phyloP scores from a whole-genome alignment of 116 monocot species.

The Phalaenopsis hybrid region DNA sequence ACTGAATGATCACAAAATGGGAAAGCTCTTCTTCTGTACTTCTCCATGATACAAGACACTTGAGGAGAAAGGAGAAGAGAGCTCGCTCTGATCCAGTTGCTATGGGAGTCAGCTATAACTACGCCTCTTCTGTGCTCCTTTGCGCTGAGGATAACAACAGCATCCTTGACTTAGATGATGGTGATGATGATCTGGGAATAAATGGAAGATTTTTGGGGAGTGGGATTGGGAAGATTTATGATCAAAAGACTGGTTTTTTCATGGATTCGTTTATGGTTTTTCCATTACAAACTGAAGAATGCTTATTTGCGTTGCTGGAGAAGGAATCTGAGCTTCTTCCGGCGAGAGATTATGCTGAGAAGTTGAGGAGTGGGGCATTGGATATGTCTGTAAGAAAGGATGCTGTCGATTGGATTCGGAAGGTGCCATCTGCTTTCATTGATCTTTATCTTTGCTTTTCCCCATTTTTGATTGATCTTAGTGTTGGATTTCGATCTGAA shows the following conservation, averaged over 20 bases:
- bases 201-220: background rate
- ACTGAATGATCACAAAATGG: background rate
- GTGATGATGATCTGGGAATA: constrained; percentile 9
- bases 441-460: background rate
- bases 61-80: constrained; percentile 12
- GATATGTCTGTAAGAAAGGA: constrained; percentile 14
- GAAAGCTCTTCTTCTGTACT: background rate
- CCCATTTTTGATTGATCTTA: background rate
- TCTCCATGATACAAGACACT: background rate
- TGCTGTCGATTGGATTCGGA: constrained; percentile 28
- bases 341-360: constrained; percentile 15
- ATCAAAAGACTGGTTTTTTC: constrained; percentile 11
- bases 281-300: constrained; percentile 25
- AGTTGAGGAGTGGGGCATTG: constrained; percentile 11
- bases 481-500: background rate
- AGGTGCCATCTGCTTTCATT: constrained; percentile 2
- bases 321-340: constrained; percentile 17
- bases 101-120: constrained; percentile 33
- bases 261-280: constrained; percentile 14
- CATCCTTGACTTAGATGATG: constrained; percentile 29
- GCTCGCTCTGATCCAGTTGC: constrained; percentile 4
- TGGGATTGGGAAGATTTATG: background rate
- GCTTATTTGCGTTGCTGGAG: constrained; percentile 12
- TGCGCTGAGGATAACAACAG: constrained; percentile 42
- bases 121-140: constrained; percentile 33